Base-by-base conservation (phyloP, 139 green algal genomes). In the Chlorella vulgaris region DNA sequence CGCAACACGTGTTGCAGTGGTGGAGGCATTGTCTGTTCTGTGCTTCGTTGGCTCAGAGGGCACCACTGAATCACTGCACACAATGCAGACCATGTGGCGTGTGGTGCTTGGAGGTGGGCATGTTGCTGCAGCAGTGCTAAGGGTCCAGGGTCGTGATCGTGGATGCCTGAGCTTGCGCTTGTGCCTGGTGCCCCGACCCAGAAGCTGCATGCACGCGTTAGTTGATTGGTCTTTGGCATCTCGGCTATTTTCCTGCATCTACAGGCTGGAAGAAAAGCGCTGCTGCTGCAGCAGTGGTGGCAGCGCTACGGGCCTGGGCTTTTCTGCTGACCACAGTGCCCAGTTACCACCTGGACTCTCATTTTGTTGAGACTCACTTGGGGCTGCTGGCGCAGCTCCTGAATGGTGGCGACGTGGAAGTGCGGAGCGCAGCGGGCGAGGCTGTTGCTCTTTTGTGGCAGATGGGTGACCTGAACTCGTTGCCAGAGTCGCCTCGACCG, bases 271-370 rank as follows among this genome's bases (percentile, higher is more conserved):
- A 79, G 73, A 67, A 79, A 21, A 35, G 51, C 1, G 73, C 51
- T 22, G 36, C 28, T 10, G 40, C 61, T 39, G 15, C 74, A 2
- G 65, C 84, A 51, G 36, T 76, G 35, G 79, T 76, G 7, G 80
- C 91, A 0, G 90, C 90, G 2, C 62, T 95, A 29, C 83, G 89
- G 7, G 83, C 82, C 51, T 96, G 90, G 91, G 69, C 91, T 2
- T 86, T 96, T 43, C 83, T 96, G 39, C 87, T 94, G 50, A 93
- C 85, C 61, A 91, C 85, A 0, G 76, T 95, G 73, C 76, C 76
- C 21, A 38, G 35, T 53, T 82, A n/a, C 7, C 42, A 63, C 62
- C 74, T 71, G 73, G 74, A 74, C 75, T 43, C 62, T 13, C 55
- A 38, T 26, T 74, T 75, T 60, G 69, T 94, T 31, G 86, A 92